A percentile compares a stretch with the other conserved stretches of the same genome.
Conservation (phyloP, 2,329 filamentous ascomycete genomes). For the Periconia digitata region DNA sequence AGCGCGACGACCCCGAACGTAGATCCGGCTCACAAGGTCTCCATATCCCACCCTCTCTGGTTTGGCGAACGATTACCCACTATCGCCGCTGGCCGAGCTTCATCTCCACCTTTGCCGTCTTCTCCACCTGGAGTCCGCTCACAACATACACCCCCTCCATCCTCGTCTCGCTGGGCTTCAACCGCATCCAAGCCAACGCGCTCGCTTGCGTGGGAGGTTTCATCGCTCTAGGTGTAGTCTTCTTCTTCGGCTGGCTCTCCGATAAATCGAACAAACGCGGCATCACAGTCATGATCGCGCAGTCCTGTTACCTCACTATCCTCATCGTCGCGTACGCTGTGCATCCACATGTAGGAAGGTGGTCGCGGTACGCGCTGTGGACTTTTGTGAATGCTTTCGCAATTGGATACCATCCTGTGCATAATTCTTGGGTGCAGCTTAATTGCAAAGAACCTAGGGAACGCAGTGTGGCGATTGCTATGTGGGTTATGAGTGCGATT, state of each 20-base stretch:
- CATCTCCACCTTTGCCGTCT: slow-evolving; percentile 53
- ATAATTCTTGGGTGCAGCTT: slow-evolving; percentile 57
- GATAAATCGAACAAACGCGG: slow-evolving; percentile 52
- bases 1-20: slow-evolving; percentile 37
- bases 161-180: slow-evolving; percentile 47
- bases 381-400: slow-evolving; percentile 55
- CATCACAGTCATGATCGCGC: slow-evolving; percentile 47
- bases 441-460: slow-evolving; percentile 53
- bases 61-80: slow-evolving; percentile 50
- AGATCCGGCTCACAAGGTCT: slow-evolving; percentile 37
- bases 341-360: slow-evolving; percentile 50
- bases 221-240: slow-evolving; percentile 51
- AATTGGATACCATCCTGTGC: slow-evolving; percentile 57
- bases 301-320: slow-evolving; percentile 49
- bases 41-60: slow-evolving; percentile 42
- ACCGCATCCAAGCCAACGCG: slow-evolving; percentile 51
- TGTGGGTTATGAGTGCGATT: slow-evolving; percentile 57
- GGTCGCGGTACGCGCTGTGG: slow-evolving; percentile 56
- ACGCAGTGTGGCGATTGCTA: slow-evolving; percentile 54
- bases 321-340: slow-evolving; percentile 46
- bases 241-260: slow-evolving; percentile 53
- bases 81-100: slow-evolving; percentile 51
- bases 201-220: slow-evolving; percentile 47
- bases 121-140: slow-evolving; percentile 56
- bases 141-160: slow-evolving; percentile 56